Conservation (phyloP, 2,329 filamentous ascomycete genomes). For the Fonsecaea nubica region DNA sequence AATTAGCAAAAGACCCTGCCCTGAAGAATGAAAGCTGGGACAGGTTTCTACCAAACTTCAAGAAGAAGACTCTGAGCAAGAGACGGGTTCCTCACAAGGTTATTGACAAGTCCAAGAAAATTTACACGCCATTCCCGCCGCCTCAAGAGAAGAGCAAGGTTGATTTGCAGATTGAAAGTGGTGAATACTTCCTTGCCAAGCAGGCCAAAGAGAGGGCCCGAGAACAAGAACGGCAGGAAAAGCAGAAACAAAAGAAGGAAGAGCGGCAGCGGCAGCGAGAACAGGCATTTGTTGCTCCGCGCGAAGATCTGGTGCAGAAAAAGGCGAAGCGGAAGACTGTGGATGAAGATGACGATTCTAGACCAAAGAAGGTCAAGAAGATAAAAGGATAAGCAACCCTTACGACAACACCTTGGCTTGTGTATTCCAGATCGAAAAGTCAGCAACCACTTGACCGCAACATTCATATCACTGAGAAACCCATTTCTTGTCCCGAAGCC, state of each 20-base stretch:
- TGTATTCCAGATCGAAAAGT: neutral
- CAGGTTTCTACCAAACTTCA: slow-evolving; percentile 95
- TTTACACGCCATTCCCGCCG: slow-evolving; percentile 96
- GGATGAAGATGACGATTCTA: slow-evolving; percentile 23
- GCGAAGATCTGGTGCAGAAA: slow-evolving; percentile 71
- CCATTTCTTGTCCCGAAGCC: neutral
- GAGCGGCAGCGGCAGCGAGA: slow-evolving; percentile 86
- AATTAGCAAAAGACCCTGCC: slow-evolving; percentile 86
- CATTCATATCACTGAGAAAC: neutral
- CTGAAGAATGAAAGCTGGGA: slow-evolving; percentile 92
- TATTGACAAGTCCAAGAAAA: slow-evolving; percentile 91
- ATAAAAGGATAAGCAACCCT: slow-evolving; percentile 7
- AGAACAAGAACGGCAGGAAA: slow-evolving; percentile 80
- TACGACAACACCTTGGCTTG: neutral
- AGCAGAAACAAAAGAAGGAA: slow-evolving; percentile 84
- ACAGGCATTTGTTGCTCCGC: slow-evolving; percentile 84
- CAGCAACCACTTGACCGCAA: neutral
- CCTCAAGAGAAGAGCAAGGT: slow-evolving; percentile 99
- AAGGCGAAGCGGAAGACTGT: slow-evolving; percentile 48
- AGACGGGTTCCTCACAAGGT: slow-evolving; percentile 82
- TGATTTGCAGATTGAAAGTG: slow-evolving; percentile 95
- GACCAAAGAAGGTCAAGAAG: slow-evolving; percentile 29
- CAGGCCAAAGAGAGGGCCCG: slow-evolving; percentile 85
- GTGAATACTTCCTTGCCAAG: slow-evolving; percentile 95
- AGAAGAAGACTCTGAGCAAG: slow-evolving; percentile 87